phyloP scores from a whole-genome alignment of 2,329 filamentous ascomycete genomes.

The Penicillium sp. region DNA sequence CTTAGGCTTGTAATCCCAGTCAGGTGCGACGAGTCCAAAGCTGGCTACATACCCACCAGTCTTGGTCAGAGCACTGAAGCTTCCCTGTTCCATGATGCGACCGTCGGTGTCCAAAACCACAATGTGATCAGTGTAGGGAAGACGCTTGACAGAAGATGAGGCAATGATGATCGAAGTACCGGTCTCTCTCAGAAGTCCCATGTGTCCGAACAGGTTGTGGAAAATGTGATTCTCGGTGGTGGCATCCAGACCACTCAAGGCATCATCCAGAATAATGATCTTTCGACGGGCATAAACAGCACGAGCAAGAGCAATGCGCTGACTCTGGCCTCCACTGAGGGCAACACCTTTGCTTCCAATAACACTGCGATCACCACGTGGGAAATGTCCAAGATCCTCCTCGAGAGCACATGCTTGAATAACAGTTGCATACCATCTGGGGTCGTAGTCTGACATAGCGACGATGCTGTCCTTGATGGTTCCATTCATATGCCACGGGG shows the following conservation, averaged over 20 bases:
- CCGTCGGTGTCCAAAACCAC: conserved; percentile 42
- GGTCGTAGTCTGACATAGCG: conserved; percentile 37
- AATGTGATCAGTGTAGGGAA: conserved; percentile 46
- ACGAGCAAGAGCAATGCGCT: conserved; percentile 55
- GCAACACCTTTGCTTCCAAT: conserved; percentile 54
- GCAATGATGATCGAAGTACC: conserved; percentile 42
- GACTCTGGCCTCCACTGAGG: conserved; percentile 55
- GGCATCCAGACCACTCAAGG: conserved; percentile 53
- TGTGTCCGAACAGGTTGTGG: conserved; percentile 45
- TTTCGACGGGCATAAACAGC: conserved; percentile 52
- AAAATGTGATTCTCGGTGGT: conserved; percentile 52
- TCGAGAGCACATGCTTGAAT: conserved; percentile 39
- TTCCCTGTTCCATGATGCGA: conserved; percentile 44
- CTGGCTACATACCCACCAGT: conserved; percentile 44
- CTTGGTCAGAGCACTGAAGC: conserved; percentile 36
- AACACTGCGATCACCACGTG: conserved; percentile 45
- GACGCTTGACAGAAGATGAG: conserved; percentile 41
- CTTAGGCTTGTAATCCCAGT: conserved; percentile 31
- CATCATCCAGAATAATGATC: conserved; percentile 53
- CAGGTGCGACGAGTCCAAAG: conserved; percentile 35
- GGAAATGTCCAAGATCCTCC: conserved; percentile 42
- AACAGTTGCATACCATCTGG: conserved; percentile 39
- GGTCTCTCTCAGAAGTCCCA: conserved; percentile 47
- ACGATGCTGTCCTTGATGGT: conserved; percentile 44
- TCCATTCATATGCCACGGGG: conserved; percentile 43